phyloP scores from a whole-genome alignment of 176 grass and related monocot genomes.

The Echinochloa phyllopogon region DNA sequence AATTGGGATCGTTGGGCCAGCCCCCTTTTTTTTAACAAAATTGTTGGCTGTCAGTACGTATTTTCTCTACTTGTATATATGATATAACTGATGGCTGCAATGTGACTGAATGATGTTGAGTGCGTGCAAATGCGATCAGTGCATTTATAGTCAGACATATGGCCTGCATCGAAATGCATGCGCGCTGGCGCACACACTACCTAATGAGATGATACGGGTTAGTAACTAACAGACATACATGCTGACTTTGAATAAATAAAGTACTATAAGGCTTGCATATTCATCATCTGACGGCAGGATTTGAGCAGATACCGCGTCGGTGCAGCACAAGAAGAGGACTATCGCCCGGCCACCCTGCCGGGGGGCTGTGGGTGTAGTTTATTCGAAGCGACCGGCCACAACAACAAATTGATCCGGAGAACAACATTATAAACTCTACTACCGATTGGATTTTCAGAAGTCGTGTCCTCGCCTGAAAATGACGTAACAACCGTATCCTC shows the following conservation, averaged over 20 bases:
- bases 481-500: no score
- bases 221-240: no score
- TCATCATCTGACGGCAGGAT: constrained; percentile 20
- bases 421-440: neutral
- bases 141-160: constrained; percentile 21
- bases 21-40: no score
- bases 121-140: neutral
- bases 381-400: neutral
- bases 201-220: no score
- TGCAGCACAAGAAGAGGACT: neutral
- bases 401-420: neutral
- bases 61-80: neutral
- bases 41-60: no score
- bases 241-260: constrained; percentile 7
- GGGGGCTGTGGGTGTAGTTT: no score
- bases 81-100: neutral
- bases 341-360: neutral
- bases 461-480: neutral
- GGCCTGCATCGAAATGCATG: no score
- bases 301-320: constrained; percentile 17
- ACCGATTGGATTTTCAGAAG: neutral
- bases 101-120: neutral
- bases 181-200: no score
- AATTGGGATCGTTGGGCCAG: no score
- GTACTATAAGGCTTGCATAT: constrained; percentile 7